Evolutionary conservation across 1,139 yeast genomes (phyloP).

Genomic region (Williopsis jadinii): DNA sequence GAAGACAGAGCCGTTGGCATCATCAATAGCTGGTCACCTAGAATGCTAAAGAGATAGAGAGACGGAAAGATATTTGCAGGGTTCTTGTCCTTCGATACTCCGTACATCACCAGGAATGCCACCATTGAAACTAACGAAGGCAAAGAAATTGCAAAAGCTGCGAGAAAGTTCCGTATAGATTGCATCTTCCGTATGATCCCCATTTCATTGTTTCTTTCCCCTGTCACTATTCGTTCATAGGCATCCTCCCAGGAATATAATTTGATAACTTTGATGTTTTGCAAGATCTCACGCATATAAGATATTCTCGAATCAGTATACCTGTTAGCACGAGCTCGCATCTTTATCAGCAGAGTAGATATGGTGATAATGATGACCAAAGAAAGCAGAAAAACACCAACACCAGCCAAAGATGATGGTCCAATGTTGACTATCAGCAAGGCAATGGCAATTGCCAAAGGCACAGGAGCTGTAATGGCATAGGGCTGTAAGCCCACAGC

Average conservation of each 20-base stretch:
- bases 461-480: slow-evolving; percentile 52
- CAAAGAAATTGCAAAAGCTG: slow-evolving; percentile 52
- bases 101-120: slow-evolving; percentile 65
- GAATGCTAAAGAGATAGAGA: slow-evolving; percentile 62
- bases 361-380: slow-evolving; percentile 24
- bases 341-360: slow-evolving; percentile 34
- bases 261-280: slow-evolving; percentile 46
- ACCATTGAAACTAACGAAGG: slow-evolving; percentile 65
- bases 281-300: slow-evolving; percentile 43
- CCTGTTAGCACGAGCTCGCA: slow-evolving; percentile 38
- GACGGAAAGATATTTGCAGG: slow-evolving; percentile 80
- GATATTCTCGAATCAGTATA: slow-evolving; percentile 47
- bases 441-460: slow-evolving; percentile 52
- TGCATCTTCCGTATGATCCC: slow-evolving; percentile 41
- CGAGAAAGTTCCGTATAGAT: slow-evolving; percentile 47
- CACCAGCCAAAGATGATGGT: slow-evolving; percentile 63
- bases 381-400: slow-evolving; percentile 41
- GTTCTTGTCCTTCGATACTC: slow-evolving; percentile 38
- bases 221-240: slow-evolving; percentile 38
- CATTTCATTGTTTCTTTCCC: slow-evolving; percentile 42
- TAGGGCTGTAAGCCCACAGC: slow-evolving; percentile 68
- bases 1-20: slow-evolving; percentile 52
- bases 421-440: slow-evolving; percentile 67
- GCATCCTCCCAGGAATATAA: slow-evolving; percentile 58
- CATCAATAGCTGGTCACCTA: slow-evolving; percentile 67